phyloP scores from a whole-genome alignment of 805 yeast species.

The Nakazawaea pomicola region DNA sequence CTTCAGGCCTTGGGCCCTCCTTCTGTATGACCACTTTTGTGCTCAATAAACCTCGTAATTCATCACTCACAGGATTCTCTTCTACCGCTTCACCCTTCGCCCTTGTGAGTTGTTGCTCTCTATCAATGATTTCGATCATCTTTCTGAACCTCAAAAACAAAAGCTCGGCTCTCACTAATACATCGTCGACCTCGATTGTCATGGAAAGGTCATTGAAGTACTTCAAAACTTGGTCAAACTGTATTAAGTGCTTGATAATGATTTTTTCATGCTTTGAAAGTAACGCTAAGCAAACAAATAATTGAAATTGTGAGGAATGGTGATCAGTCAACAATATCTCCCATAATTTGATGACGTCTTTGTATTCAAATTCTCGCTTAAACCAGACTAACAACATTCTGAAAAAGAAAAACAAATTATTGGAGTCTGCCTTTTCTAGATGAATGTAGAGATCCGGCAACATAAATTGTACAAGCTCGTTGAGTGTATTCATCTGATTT shows the following conservation, averaged over 20 bases:
- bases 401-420: constrained; percentile 88
- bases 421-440: constrained; percentile 81
- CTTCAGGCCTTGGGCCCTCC: constrained; percentile 37
- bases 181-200: constrained; percentile 67
- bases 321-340: constrained; percentile 88
- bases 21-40: constrained; percentile 58
- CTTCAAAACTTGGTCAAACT: constrained; percentile 88
- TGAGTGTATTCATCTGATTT: constrained; percentile 76
- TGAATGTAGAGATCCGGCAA: constrained; percentile 80
- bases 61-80: constrained; percentile 36
- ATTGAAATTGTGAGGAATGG: constrained; percentile 80
- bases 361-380: constrained; percentile 84
- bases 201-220: constrained; percentile 88
- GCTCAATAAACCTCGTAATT: constrained; percentile 56
- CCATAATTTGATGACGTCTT: constrained; percentile 79
- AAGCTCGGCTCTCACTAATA: constrained; percentile 79
- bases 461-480: constrained; percentile 86
- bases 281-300: constrained; percentile 85
- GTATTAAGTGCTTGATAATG: constrained; percentile 64
- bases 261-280: constrained; percentile 80
- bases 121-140: constrained; percentile 74
- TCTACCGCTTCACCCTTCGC: constrained; percentile 20
- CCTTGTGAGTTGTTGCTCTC: constrained; percentile 30
- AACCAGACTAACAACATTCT: constrained; percentile 94
- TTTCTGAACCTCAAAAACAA: constrained; percentile 76